These are phyloP conservation scores for Talaromyces funiculosus DNA, from an alignment of 2,329 filamentous ascomycete genomes.

Conservation along the genomic window DNA sequence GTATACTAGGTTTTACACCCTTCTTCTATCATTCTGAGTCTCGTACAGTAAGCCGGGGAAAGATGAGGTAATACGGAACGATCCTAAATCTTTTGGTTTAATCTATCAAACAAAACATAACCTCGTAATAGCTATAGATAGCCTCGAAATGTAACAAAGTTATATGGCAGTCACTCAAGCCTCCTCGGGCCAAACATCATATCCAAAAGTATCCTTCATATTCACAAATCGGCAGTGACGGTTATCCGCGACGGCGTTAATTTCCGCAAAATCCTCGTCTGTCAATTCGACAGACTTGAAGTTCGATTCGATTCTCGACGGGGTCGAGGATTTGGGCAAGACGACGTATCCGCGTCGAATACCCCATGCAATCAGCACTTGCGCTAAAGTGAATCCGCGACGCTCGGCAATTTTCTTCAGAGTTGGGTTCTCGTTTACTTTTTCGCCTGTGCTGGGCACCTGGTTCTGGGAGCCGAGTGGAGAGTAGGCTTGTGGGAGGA, in stretches of 20 bases:
- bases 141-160: background rate
- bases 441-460: conserved; percentile 63
- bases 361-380: conserved; percentile 62
- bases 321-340: conserved; percentile 65
- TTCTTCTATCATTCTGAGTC: background rate
- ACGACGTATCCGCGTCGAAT: conserved; percentile 61
- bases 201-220: conserved; percentile 76
- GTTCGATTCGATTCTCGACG: conserved; percentile 63
- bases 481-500: conserved; percentile 40
- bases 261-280: conserved; percentile 53
- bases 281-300: conserved; percentile 56
- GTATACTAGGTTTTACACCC: background rate
- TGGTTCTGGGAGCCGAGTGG: conserved; percentile 61
- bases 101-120: background rate
- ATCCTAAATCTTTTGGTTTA: background rate
- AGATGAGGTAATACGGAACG: background rate
- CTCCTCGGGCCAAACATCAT: conserved; percentile 64
- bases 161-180: background rate
- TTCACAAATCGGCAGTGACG: conserved; percentile 69
- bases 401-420: conserved; percentile 56
- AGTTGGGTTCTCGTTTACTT: conserved; percentile 54
- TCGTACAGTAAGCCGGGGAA: too few relatives aligned
- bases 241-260: conserved; percentile 60
- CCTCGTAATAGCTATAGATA: background rate
- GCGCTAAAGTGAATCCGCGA: conserved; percentile 54